Percentiles rank a stretch among this genome's conserved stretches.
phyloP scores from a whole-genome alignment of 345 rosid species.

The Iberis pinnata region DNA sequence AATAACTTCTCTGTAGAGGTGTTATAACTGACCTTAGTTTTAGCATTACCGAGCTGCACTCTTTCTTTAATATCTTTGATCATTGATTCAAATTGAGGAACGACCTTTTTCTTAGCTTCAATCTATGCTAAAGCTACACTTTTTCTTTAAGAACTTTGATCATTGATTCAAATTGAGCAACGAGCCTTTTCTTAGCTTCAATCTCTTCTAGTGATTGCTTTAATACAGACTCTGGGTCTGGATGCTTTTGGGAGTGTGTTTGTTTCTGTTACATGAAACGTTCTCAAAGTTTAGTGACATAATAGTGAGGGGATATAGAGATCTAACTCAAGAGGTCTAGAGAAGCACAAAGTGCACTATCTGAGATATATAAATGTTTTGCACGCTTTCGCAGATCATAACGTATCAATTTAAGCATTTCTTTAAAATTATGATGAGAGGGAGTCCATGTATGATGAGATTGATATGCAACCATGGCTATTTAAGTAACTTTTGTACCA shows the following conservation, averaged over 20 bases:
- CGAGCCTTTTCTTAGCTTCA: too few relatives aligned
- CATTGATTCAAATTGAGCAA: too few relatives aligned
- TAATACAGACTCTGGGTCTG: conserved; percentile 50
- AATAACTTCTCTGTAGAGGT: neutral
- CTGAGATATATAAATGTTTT: too few relatives aligned
- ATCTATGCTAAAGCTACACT: too few relatives aligned
- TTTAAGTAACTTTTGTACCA: conserved; percentile 79
- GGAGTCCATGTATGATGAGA: conserved; percentile 50
- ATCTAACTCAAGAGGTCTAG: neutral
- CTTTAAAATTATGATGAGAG: too few relatives aligned
- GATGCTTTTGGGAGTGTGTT: conserved; percentile 39
- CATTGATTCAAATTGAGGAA: conserved; percentile 40
- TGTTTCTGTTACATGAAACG: conserved; percentile 41
- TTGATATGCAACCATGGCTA: conserved; percentile 83
- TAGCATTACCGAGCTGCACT: conserved; percentile 51
- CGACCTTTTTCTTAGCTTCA: conserved; percentile 55
- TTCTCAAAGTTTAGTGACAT: conserved; percentile 10
- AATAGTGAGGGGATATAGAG: too few relatives aligned
- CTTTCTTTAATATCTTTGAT: conserved; percentile 65
- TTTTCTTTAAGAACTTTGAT: too few relatives aligned
- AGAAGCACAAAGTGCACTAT: neutral
- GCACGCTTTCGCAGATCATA: too few relatives aligned
- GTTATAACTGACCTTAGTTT: conserved; percentile 50
- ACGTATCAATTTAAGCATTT: too few relatives aligned
- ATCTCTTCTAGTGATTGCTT: conserved; percentile 55